Evolutionary conservation across 441 rosid species (phyloP).

Genomic region (Brassica hybrid): DNA sequence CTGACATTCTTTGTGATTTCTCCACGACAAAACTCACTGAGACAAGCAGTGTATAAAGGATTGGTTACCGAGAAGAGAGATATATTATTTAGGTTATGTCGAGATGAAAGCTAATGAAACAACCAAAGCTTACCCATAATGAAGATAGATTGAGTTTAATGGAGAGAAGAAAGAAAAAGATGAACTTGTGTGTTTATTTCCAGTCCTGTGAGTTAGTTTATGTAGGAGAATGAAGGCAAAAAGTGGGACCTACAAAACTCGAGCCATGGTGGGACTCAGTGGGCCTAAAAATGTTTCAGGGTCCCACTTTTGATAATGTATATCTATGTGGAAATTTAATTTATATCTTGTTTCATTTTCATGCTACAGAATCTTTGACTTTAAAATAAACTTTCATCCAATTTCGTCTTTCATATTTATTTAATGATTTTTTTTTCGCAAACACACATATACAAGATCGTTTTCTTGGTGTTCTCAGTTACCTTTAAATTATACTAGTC

Average conservation of each 20-base stretch:
- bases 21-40: conserved; percentile 39
- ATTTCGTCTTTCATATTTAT: neutral
- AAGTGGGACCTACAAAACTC: conserved; percentile 20
- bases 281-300: conserved; percentile 27
- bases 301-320: conserved; percentile 22
- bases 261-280: conserved; percentile 26
- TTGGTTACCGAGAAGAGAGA: neutral
- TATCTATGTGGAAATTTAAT: no score
- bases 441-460: neutral
- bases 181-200: neutral
- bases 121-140: neutral
- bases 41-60: conserved; percentile 11
- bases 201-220: conserved; percentile 19
- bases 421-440: no score
- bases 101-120: neutral
- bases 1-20: conserved; percentile 31
- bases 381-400: neutral
- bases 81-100: neutral
- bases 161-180: neutral
- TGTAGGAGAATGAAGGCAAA: conserved; percentile 23
- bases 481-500: neutral
- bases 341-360: neutral
- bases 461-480: neutral
- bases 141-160: no score
- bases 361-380: neutral